Conservation (phyloP, 306 rosid genomes). For the Prosopis cineraria region DNA sequence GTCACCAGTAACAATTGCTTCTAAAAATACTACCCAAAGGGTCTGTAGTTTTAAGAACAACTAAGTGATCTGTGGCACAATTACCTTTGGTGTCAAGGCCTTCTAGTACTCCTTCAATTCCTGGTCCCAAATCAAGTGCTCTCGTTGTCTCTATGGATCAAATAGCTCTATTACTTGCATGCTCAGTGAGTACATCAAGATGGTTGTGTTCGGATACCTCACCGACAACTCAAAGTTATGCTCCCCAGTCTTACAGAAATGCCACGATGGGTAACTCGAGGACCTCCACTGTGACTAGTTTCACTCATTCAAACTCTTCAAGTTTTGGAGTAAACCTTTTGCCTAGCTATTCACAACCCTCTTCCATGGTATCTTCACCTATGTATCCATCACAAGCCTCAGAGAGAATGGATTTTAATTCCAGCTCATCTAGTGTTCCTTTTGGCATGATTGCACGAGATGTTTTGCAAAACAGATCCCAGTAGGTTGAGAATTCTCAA, state of each 20-base stretch:
- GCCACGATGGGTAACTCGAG: constrained; percentile 82
- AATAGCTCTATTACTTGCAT: constrained; percentile 74
- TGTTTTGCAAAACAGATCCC: constrained; percentile 59
- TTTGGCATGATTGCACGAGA: constrained; percentile 58
- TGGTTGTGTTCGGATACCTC: constrained; percentile 92
- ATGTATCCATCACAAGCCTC: constrained; percentile 59
- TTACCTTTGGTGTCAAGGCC: constrained; percentile 76
- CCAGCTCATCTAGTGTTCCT: constrained; percentile 59
- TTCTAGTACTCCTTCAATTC: constrained; percentile 85
- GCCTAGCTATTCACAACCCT: constrained; percentile 58
- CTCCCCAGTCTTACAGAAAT: constrained; percentile 92
- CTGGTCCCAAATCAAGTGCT: constrained; percentile 73
- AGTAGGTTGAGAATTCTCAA: constrained; percentile 72
- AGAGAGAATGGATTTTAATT: constrained; percentile 57
- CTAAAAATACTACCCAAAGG: constrained; percentile 65
- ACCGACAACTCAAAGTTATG: constrained; percentile 70
- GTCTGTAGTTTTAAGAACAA: constrained; percentile 55
- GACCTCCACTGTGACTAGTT: constrained; percentile 53
- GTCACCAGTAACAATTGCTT: constrained; percentile 39
- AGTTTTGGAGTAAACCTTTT: constrained; percentile 62
- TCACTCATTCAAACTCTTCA: constrained; percentile 54
- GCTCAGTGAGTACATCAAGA: constrained; percentile 87
- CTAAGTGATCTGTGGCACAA: constrained; percentile 62
- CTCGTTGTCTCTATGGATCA: constrained; percentile 72
- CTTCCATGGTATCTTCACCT: constrained; percentile 72